Evolutionary conservation across 768 basidiomycete genomes (phyloP), one percentile per base, ranked within the genome.

Genomic region (Hygrocybe punicea): DNA sequence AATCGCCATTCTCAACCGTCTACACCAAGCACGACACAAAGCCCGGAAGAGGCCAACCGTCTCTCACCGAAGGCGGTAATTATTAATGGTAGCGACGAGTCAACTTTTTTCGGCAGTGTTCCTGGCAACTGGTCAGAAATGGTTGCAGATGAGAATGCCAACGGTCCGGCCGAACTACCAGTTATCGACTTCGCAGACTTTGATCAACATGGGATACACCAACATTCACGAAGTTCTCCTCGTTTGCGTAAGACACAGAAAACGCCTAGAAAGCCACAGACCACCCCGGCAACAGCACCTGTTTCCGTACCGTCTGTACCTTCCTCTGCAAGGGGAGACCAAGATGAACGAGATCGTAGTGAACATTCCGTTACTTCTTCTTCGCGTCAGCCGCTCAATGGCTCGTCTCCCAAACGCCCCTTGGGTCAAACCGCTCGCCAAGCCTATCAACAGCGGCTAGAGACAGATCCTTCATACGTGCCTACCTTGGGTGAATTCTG

Each of bases 401-500:
- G 65, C 49, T 51, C 60, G 6, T 61, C 62, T 21, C 56, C 68
- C 50, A 68, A 66, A 49, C 80, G 79, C 14, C 73, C 74, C 19
- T 63, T 76, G 2, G 82, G 82, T 3, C 84, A 83, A 57, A 79
- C 82, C 21, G 90, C 86, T 37, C 89, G 93, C 48, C 91, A 93
- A 68, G 89, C 85, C 17, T 96, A 97, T 71, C 86, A 91, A 60
- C 82, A 90, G 60, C 84, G 87, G 29, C 77, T 96, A 23, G 86
- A 91, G 56, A 77, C 73, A 10, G 94, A 97, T 68, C 93, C 94
- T 2, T 90, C 91, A 2, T 93, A 86, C 68, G 89, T 92, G 25
- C 94, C 94, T 21, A 88, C 85, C 23, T 89, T 95, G 21, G 94
- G 94, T 54, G 87, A 87, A 60, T 97, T 97, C 67, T 97, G 92